Conservation (phyloP, 768 basidiomycete genomes). For the Termitomyces sp. region DNA sequence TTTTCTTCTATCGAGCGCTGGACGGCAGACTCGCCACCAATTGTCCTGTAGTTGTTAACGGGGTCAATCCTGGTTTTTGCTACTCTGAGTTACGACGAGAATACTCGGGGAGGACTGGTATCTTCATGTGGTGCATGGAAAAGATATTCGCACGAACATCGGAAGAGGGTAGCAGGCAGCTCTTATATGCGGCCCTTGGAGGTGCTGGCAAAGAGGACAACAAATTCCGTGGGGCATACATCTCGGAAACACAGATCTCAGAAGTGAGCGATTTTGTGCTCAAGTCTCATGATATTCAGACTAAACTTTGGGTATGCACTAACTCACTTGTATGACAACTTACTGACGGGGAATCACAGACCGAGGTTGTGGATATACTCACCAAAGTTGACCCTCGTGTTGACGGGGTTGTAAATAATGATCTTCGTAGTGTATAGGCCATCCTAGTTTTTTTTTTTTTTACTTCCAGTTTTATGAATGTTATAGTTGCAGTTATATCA, state of each 20-base stretch:
- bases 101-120: slow-evolving; percentile 12
- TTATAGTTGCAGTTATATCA: too few relatives aligned
- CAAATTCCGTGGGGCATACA: slow-evolving; percentile 10
- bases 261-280: slow-evolving; percentile 9
- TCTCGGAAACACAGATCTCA: background rate
- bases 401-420: background rate
- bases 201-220: slow-evolving; percentile 3
- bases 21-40: slow-evolving; percentile 19
- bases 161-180: slow-evolving; percentile 12
- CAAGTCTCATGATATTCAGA: background rate
- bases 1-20: slow-evolving; percentile 35
- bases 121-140: slow-evolving; percentile 22
- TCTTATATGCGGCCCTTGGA: slow-evolving; percentile 11
- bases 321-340: too few relatives aligned
- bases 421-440: slow-evolving; percentile 6
- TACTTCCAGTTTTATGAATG: too few relatives aligned
- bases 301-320: slow-evolving; percentile 7
- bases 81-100: slow-evolving; percentile 28
- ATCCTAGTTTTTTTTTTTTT: too few relatives aligned
- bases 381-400: slow-evolving; percentile 6
- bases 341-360: background rate
- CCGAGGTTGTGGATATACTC: slow-evolving; percentile 8
- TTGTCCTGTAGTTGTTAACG: slow-evolving; percentile 26
- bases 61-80: slow-evolving; percentile 39
- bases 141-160: slow-evolving; percentile 22